Evolutionary conservation across 1,284 basidiomycete species (phyloP).

Genomic region (Marasmius tenuissimus): DNA sequence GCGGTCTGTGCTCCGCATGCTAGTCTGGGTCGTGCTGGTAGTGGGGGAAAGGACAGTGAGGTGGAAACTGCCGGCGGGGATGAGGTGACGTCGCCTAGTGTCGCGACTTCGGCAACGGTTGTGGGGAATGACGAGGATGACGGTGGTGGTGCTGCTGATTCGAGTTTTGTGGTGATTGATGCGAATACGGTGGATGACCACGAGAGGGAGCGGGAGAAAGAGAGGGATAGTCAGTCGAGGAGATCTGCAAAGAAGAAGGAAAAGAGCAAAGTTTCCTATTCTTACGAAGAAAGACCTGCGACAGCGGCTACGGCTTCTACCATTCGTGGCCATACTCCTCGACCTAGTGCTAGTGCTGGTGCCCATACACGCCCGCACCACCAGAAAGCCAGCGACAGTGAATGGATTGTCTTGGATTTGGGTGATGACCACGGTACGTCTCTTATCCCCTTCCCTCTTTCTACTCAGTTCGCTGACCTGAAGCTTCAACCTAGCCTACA

Average conservation of each 20-base stretch:
- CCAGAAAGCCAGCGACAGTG: slow-evolving; percentile 24
- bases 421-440: slow-evolving; percentile 49
- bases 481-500: slow-evolving; percentile 39
- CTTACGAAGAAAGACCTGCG: not conserved
- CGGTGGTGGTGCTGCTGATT: not conserved
- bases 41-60: too few relatives aligned
- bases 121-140: not conserved
- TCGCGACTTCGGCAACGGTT: not conserved
- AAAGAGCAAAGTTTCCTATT: slow-evolving; percentile 7
- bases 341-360: too few relatives aligned
- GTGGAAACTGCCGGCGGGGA: too few relatives aligned
- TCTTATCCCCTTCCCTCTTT: slow-evolving; percentile 1
- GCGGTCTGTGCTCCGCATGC: too few relatives aligned
- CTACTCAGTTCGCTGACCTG: not conserved
- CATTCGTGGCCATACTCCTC: too few relatives aligned
- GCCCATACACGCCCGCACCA: too few relatives aligned
- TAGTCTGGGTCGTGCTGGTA: too few relatives aligned
- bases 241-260: slow-evolving; percentile 19
- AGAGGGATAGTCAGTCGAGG: slow-evolving; percentile 10
- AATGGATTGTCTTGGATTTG: slow-evolving; percentile 63
- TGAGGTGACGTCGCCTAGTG: too few relatives aligned
- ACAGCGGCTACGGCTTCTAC: not conserved
- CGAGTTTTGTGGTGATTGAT: slow-evolving; percentile 9
- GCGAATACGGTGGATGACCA: slow-evolving; percentile 1
- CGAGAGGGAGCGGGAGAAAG: not conserved